Conservation (phyloP, 2,329 filamentous ascomycete species). For the Cladosporium phlei region DNA sequence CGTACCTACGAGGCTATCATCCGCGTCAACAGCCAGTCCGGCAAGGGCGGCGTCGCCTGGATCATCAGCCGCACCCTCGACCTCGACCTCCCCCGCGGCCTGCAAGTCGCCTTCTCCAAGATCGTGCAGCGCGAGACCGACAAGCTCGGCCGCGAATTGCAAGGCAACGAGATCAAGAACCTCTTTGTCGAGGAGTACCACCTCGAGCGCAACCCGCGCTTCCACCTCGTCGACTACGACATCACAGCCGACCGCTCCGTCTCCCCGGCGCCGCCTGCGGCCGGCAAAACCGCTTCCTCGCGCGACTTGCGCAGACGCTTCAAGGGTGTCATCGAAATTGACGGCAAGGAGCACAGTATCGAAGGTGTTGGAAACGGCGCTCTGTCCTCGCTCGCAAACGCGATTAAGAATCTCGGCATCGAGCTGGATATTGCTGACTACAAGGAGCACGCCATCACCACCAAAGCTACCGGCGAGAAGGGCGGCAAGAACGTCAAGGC, state of each 20-base stretch:
- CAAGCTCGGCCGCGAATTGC: constrained; percentile 73
- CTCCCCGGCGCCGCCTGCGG: constrained; percentile 64
- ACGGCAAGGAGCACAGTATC: constrained; percentile 73
- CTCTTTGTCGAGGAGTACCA: constrained; percentile 90
- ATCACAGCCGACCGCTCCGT: constrained; percentile 78
- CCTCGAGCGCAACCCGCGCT: constrained; percentile 75
- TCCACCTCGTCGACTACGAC: constrained; percentile 84
- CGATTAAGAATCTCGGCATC: constrained; percentile 71
- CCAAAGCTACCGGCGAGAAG: constrained; percentile 39
- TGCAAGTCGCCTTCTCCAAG: constrained; percentile 86
- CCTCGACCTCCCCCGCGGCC: constrained; percentile 84
- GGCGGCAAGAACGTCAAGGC: constrained; percentile 78
- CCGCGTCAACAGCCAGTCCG: constrained; percentile 92
- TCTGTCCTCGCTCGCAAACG: constrained; percentile 81
- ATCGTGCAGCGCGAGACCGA: constrained; percentile 82
- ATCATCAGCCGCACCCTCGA: constrained; percentile 84
- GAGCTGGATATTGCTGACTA: constrained; percentile 90
- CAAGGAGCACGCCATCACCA: constrained; percentile 81
- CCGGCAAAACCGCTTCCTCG: constrained; percentile 64
- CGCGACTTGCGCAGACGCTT: constrained; percentile 77
- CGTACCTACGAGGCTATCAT: constrained; percentile 98
- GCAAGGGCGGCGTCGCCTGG: constrained; percentile 92
- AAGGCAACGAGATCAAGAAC: constrained; percentile 74
- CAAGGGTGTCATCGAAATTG: constrained; percentile 76
- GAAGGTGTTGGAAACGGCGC: constrained; percentile 82